These are phyloP conservation scores for Suillus fuscotomentosus DNA, from an alignment of 768 basidiomycete genomes.

Conservation along the genomic window DNA sequence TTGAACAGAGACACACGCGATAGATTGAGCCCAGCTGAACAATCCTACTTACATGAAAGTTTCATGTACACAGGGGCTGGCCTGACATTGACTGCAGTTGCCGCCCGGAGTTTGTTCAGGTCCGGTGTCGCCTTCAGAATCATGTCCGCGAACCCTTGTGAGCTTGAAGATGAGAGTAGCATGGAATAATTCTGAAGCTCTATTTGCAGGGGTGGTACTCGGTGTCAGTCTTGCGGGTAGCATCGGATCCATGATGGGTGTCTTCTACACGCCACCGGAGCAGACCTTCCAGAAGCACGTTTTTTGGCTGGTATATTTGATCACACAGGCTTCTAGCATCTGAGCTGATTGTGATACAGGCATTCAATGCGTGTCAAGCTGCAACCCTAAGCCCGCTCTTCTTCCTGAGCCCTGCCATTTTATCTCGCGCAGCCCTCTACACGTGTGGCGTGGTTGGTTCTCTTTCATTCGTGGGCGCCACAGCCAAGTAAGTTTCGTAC, in stretches of 20 bases:
- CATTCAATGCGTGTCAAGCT: slow-evolving; percentile 85
- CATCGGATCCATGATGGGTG: slow-evolving; percentile 85
- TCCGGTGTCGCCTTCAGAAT: slow-evolving; percentile 67
- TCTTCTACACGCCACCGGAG: slow-evolving; percentile 76
- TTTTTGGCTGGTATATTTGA: slow-evolving; percentile 68
- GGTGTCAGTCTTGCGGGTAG: slow-evolving; percentile 77
- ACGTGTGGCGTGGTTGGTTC: slow-evolving; percentile 85
- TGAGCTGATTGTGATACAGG: slow-evolving; percentile 37
- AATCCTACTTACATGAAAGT: slow-evolving; percentile 67
- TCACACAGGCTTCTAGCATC: background rate
- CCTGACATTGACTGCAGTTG: slow-evolving; percentile 69
- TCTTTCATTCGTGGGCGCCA: slow-evolving; percentile 85
- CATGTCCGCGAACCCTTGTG: slow-evolving; percentile 84
- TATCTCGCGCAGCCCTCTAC: slow-evolving; percentile 86
- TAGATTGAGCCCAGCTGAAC: slow-evolving; percentile 58
- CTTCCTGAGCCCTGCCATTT: slow-evolving; percentile 81
- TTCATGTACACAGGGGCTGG: slow-evolving; percentile 87
- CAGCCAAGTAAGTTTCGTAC: slow-evolving; percentile 57
- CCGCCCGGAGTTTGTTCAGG: slow-evolving; percentile 76
- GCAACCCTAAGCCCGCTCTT: slow-evolving; percentile 87
- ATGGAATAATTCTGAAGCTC: background rate
- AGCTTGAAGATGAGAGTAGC: slow-evolving; percentile 19
- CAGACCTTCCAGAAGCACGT: slow-evolving; percentile 73
- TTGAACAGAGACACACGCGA: slow-evolving; percentile 82
- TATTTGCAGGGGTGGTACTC: slow-evolving; percentile 65